These are phyloP conservation scores for Lumnitzera racemosa DNA, from an alignment of 345 rosid species.

Conservation along the genomic window DNA sequence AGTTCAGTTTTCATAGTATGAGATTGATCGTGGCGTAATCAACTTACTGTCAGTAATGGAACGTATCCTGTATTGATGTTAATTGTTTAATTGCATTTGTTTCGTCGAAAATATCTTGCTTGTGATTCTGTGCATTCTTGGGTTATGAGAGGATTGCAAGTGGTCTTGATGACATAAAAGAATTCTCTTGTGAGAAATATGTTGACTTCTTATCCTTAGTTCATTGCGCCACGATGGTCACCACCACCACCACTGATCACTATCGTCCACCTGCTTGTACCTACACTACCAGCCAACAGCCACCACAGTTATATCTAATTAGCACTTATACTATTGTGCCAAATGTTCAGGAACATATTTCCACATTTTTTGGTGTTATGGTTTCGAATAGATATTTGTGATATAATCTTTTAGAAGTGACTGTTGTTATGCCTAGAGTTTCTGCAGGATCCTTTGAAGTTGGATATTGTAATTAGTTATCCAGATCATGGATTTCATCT, in stretches of 20 bases:
- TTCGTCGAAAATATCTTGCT: not conserved
- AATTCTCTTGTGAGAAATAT: too few relatives aligned
- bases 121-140: not conserved
- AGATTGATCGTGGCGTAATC: not conserved
- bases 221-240: too few relatives aligned
- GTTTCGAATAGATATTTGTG: not conserved
- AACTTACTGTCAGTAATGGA: not conserved
- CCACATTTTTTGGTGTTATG: not conserved
- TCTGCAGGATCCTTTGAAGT: slow-evolving; percentile 73
- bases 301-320: too few relatives aligned
- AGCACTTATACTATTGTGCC: too few relatives aligned
- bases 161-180: too few relatives aligned
- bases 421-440: slow-evolving; percentile 1
- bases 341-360: not conserved
- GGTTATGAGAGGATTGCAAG: too few relatives aligned
- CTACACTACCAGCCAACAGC: too few relatives aligned
- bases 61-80: not conserved
- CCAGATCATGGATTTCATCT: slow-evolving; percentile 98
- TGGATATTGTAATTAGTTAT: slow-evolving; percentile 89
- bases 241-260: too few relatives aligned
- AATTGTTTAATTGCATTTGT: not conserved
- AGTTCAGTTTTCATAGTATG: not conserved
- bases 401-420: not conserved
- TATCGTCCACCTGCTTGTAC: too few relatives aligned
- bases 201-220: too few relatives aligned